These are phyloP conservation scores for Pseudopyrenochaeta lycopersici DNA, from an alignment of 2,329 filamentous ascomycete species.

Conservation along the genomic window DNA sequence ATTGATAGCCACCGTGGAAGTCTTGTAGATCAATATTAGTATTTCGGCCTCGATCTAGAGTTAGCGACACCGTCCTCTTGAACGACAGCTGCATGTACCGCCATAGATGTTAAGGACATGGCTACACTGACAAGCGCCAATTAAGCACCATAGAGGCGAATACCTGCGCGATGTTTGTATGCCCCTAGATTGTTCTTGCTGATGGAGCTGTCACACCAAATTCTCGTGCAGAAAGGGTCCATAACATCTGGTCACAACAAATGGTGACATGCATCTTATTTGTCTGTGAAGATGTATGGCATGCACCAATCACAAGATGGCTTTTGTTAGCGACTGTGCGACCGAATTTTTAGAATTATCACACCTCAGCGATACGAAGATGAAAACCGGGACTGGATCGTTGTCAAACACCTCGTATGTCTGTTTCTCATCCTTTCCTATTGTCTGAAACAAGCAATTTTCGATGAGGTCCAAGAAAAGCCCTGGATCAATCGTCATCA, in stretches of 20 bases:
- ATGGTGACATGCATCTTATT: background rate
- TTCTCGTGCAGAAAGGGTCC: slow-evolving; percentile 6
- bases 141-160: slow-evolving; percentile 17
- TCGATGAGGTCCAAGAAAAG: no score
- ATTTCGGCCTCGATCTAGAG: background rate
- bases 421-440: no score
- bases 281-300: slow-evolving; percentile 6
- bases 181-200: slow-evolving; percentile 2
- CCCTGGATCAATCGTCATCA: no score
- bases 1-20: background rate
- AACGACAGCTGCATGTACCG: slow-evolving; percentile 2
- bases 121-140: slow-evolving; percentile 22
- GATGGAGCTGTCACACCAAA: slow-evolving; percentile 8
- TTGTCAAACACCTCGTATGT: no score
- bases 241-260: slow-evolving; percentile 1
- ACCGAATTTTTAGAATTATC: background rate
- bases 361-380: background rate
- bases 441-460: no score
- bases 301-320: slow-evolving; percentile 18
- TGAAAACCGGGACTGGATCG: no score
- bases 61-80: slow-evolving; percentile 7
- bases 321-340: slow-evolving; percentile 9
- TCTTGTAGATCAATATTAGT: background rate
- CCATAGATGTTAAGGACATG: slow-evolving; percentile 1
- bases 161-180: slow-evolving; percentile 2